These are phyloP conservation scores for Botrytis fragariae DNA, from an alignment of 2,329 filamentous ascomycete species.

Conservation along the genomic window DNA sequence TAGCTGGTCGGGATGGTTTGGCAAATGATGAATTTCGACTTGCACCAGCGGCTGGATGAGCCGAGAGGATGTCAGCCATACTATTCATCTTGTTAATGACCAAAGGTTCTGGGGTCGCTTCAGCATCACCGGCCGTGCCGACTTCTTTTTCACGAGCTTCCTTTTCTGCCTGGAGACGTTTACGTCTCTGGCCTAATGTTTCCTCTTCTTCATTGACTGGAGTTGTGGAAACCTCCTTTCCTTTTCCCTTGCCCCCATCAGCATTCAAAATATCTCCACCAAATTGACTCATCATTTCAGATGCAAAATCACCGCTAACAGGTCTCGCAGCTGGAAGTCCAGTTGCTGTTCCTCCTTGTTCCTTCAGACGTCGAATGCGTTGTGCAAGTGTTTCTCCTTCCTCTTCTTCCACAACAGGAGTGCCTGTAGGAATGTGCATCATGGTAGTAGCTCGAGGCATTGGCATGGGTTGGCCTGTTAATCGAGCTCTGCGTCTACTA, in stretches of 20 bases:
- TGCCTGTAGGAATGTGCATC: constrained; percentile 27
- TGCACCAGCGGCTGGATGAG: constrained; percentile 46
- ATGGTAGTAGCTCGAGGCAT: constrained; percentile 33
- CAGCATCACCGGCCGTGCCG: constrained; percentile 31
- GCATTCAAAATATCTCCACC: constrained; percentile 43
- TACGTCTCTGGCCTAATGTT: constrained; percentile 74
- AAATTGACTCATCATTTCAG: constrained; percentile 66
- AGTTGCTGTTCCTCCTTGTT: constrained; percentile 43
- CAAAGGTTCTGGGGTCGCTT: constrained; percentile 24
- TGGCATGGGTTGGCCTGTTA: constrained; percentile 31
- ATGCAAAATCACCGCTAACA: constrained; percentile 64
- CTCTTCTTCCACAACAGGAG: constrained; percentile 39
- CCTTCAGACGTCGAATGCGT: constrained; percentile 62
- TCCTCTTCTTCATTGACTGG: constrained; percentile 61
- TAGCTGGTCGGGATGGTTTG: constrained; percentile 27
- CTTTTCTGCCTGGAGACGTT: constrained; percentile 66
- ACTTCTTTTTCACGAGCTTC: constrained; percentile 62
- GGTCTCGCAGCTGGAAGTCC: constrained; percentile 43
- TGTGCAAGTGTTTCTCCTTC: constrained; percentile 67
- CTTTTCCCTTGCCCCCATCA: constrained; percentile 37
- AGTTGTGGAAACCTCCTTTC: constrained; percentile 36
- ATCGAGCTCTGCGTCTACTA: constrained; percentile 35
- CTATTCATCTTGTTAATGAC: constrained; percentile 42
- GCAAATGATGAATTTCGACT: constrained; percentile 22
- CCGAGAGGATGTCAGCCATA: constrained; percentile 47